Percentiles rank a stretch among this genome's conserved stretches.
Conservation (phyloP, 2,329 filamentous ascomycete genomes). For the Cordyceps cicadae region DNA sequence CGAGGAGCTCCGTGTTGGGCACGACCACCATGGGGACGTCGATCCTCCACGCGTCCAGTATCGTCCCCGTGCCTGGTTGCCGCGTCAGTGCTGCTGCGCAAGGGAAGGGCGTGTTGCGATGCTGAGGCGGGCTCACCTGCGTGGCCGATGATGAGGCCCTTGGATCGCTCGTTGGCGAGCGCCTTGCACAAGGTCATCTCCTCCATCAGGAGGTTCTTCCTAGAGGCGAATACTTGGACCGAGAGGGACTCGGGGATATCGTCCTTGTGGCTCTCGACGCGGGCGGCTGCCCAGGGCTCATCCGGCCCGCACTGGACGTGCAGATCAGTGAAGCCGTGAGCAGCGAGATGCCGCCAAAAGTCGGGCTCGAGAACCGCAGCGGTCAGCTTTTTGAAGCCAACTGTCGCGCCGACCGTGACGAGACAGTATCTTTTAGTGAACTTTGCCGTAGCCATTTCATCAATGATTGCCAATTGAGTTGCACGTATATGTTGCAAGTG, state of each 20-base stretch:
- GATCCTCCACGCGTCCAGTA: slow-evolving; percentile 71
- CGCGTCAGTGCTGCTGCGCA: background rate
- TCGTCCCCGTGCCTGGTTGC: slow-evolving; percentile 70
- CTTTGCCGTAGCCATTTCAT: slow-evolving; percentile 2
- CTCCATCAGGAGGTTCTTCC: slow-evolving; percentile 27
- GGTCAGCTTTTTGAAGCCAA: slow-evolving; percentile 68
- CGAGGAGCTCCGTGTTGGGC: slow-evolving; percentile 70
- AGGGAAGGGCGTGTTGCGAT: too few relatives aligned
- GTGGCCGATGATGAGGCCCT: slow-evolving; percentile 79
- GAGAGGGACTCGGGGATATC: slow-evolving; percentile 20
- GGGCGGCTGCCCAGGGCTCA: slow-evolving; percentile 30
- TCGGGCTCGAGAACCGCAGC: slow-evolving; percentile 50
- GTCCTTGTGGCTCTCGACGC: slow-evolving; percentile 15
- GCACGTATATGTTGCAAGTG: background rate
- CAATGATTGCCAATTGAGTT: background rate
- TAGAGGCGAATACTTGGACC: slow-evolving; percentile 25
- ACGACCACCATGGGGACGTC: slow-evolving; percentile 78
- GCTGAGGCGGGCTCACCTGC: slow-evolving; percentile 53
- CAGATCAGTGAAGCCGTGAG: slow-evolving; percentile 60
- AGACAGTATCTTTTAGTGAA: slow-evolving; percentile 49
- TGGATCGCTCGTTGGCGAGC: slow-evolving; percentile 35
- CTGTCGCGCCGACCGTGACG: slow-evolving; percentile 87
- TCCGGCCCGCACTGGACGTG: slow-evolving; percentile 74
- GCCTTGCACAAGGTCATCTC: slow-evolving; percentile 48
- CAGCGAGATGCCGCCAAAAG: slow-evolving; percentile 55